A percentile compares a stretch with the other conserved stretches of the same genome.
Conservation (phyloP, 106 monocot genomes). For the Dendrobium officinale region DNA sequence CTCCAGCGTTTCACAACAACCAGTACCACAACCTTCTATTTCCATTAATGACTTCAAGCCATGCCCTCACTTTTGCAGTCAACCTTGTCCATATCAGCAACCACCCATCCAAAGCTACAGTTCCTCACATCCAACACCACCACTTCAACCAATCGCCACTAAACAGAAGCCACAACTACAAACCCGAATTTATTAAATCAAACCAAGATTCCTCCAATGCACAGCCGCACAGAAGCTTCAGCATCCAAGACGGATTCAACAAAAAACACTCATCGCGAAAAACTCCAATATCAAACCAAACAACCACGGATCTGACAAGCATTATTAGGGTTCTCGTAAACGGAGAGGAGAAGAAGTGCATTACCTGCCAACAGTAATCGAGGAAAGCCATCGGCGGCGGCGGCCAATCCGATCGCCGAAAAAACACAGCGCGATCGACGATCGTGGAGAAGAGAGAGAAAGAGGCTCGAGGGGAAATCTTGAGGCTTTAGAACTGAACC, state of each 20-base stretch:
- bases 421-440: neutral
- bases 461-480: neutral
- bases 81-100: neutral
- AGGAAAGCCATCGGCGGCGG: neutral
- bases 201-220: too few species aligned
- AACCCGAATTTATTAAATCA: too few species aligned
- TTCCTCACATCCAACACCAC: neutral
- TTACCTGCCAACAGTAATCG: conserved; percentile 9
- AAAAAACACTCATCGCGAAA: neutral
- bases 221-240: neutral
- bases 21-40: too few species aligned
- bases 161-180: too few species aligned
- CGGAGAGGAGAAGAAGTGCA: neutral
- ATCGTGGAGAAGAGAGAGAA: neutral
- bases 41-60: too few species aligned
- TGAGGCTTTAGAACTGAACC: neutral
- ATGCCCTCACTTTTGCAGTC: neutral
- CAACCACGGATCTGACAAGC: neutral
- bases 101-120: neutral
- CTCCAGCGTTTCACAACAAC: neutral
- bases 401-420: neutral
- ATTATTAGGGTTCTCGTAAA: neutral
- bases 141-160: neutral
- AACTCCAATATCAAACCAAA: neutral
- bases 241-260: neutral